Evolutionary conservation across 176 grass and related monocot genomes (phyloP).

Genomic region (Oryza nivara): DNA sequence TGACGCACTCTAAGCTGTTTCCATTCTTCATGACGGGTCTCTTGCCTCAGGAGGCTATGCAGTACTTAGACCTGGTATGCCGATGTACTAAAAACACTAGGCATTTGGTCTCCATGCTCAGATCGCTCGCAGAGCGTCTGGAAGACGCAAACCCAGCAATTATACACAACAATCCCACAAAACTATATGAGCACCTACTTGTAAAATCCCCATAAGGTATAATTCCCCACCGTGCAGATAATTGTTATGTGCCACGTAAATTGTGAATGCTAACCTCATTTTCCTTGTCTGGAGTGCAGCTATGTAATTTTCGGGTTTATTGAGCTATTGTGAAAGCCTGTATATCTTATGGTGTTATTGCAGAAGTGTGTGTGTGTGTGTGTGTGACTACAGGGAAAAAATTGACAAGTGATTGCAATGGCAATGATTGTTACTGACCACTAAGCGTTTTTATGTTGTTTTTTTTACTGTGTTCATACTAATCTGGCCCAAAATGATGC

Average conservation of each 20-base stretch:
- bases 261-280: constrained; percentile 54
- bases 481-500: constrained; percentile 6
- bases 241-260: constrained; percentile 35
- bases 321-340: constrained; percentile 40
- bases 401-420: constrained; percentile 34
- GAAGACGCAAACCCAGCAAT: constrained; percentile 63
- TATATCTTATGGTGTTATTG: constrained; percentile 48
- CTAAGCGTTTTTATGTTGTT: not conserved
- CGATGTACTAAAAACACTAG: constrained; percentile 54
- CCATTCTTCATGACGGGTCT: constrained; percentile 95
- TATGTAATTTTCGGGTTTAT: constrained; percentile 56
- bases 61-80: constrained; percentile 79
- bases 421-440: constrained; percentile 28
- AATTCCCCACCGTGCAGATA: constrained; percentile 2
- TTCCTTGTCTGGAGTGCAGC: constrained; percentile 52
- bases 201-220: constrained; percentile 54
- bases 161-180: constrained; percentile 59
- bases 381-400: constrained; percentile 27
- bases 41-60: constrained; percentile 83
- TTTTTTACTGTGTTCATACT: not conserved
- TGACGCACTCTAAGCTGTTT: constrained; percentile 85
- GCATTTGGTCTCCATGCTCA: constrained; percentile 67
- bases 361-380: constrained; percentile 11
- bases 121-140: constrained; percentile 55
- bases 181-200: constrained; percentile 58